These are phyloP conservation scores for Rhizophora apiculata DNA, from an alignment of 345 rosid genomes.

Conservation along the genomic window DNA sequence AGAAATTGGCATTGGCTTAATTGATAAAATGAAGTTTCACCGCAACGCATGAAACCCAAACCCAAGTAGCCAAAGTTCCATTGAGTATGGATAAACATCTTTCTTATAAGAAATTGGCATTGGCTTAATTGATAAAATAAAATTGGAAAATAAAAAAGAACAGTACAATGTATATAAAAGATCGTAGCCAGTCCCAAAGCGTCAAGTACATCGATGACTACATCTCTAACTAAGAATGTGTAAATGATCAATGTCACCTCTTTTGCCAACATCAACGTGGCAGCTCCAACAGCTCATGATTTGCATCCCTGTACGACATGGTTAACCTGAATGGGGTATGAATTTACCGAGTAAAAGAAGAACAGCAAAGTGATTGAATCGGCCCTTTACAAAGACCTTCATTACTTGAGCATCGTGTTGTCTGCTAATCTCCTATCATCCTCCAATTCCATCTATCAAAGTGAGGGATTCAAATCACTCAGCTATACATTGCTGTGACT, in stretches of 20 bases:
- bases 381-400: constrained; percentile 7
- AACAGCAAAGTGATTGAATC: not conserved
- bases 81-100: no score
- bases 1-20: no score
- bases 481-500: constrained; percentile 51
- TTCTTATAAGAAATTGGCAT: no score
- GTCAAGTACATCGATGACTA: no score
- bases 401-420: no score
- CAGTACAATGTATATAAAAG: no score
- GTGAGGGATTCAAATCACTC: constrained; percentile 29
- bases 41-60: no score
- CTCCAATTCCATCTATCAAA: not conserved
- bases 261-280: not conserved
- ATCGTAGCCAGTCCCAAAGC: no score
- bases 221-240: not conserved
- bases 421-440: not conserved
- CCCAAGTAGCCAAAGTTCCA: no score
- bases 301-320: not conserved
- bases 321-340: not conserved
- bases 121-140: no score
- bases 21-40: no score
- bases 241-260: not conserved
- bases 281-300: not conserved
- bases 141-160: no score
- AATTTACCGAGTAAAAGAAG: not conserved